Evolutionary conservation across 352 stramenopile genomes (phyloP).

Genomic region (Phytopythium kandeliae): DNA sequence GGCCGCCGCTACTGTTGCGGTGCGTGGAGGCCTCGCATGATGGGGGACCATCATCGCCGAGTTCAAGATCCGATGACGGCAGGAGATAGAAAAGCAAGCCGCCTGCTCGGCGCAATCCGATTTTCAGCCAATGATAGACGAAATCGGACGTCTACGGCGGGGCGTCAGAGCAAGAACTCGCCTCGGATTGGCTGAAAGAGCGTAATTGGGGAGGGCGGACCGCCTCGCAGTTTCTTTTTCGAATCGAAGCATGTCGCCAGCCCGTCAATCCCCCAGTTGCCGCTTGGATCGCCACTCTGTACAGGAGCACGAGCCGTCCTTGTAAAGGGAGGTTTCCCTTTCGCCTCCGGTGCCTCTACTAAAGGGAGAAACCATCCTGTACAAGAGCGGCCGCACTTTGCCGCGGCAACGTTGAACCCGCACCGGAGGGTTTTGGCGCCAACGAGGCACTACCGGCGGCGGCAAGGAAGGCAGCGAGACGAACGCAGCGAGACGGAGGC

Average conservation of each 20-base stretch:
- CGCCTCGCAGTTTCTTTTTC: neutral
- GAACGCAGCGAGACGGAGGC: too few relatives aligned
- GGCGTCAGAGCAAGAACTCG: conserved; percentile 4
- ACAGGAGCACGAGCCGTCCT: conserved; percentile 4
- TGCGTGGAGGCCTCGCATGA: neutral
- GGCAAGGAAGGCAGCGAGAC: neutral
- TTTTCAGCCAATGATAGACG: conserved; percentile 1
- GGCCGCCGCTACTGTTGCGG: neutral
- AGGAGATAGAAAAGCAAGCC: too few relatives aligned
- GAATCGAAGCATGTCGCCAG: neutral
- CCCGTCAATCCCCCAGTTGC: neutral
- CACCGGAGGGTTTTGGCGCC: conserved; percentile 3
- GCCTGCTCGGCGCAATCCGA: too few relatives aligned
- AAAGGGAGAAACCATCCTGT: neutral
- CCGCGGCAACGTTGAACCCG: neutral
- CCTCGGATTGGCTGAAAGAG: conserved; percentile 1
- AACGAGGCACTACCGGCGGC: too few relatives aligned
- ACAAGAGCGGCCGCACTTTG: conserved; percentile 1
- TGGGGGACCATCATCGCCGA: neutral
- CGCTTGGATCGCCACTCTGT: neutral
- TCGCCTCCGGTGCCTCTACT: neutral
- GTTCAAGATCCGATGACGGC: too few relatives aligned
- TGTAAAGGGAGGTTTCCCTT: conserved; percentile 44
- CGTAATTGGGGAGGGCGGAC: neutral
- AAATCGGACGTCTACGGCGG: neutral